Percentiles rank a stretch among this genome's conserved stretches.
phyloP scores from a whole-genome alignment of 116 monocot species.

The Phalaenopsis hybrid region DNA sequence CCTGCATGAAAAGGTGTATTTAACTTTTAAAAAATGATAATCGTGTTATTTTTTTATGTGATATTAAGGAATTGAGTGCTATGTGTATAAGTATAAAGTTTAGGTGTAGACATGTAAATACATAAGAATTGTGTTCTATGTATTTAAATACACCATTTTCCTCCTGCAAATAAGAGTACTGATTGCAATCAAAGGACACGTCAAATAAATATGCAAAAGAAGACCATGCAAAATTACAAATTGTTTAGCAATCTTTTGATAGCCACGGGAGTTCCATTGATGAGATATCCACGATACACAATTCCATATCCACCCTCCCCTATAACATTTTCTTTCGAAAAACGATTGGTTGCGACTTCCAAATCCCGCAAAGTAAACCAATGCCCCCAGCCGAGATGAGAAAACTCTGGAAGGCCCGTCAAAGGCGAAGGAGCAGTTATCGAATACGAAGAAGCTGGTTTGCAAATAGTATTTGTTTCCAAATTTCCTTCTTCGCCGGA shows the following conservation, averaged over 20 bases:
- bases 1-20: too few species aligned
- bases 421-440: slow-evolving; percentile 66
- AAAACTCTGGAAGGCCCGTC: slow-evolving; percentile 58
- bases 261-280: slow-evolving; percentile 71
- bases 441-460: slow-evolving; percentile 24
- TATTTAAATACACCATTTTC: too few species aligned
- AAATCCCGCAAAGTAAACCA: slow-evolving; percentile 87
- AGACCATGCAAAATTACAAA: slow-evolving; percentile 38
- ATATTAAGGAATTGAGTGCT: too few species aligned
- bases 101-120: too few species aligned
- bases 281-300: slow-evolving; percentile 60
- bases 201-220: background rate
- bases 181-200: background rate
- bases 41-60: too few species aligned
- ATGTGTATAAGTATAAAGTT: too few species aligned
- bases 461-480: slow-evolving; percentile 22
- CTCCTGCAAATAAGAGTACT: background rate
- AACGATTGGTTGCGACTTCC: slow-evolving; percentile 62
- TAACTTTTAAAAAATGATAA: too few species aligned
- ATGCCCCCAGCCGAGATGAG: slow-evolving; percentile 85
- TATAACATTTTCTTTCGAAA: slow-evolving; percentile 69
- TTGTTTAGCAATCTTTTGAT: slow-evolving; percentile 86
- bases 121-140: too few species aligned
- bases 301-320: slow-evolving; percentile 92
- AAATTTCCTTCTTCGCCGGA: slow-evolving; percentile 49